Base-by-base conservation (phyloP, 257 asterid species). In the Solanum sejunctum region DNA sequence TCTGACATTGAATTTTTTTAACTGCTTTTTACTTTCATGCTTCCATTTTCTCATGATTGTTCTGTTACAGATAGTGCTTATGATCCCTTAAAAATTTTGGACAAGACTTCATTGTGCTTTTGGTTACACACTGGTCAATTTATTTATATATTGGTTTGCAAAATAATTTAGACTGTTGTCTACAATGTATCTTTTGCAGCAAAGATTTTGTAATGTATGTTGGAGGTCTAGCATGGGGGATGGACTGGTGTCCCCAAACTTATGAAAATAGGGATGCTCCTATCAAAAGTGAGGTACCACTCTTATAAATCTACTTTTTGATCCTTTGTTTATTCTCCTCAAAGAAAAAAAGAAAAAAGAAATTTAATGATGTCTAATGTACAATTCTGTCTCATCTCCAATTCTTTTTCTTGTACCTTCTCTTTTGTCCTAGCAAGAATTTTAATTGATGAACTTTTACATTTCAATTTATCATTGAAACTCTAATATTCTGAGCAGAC, bases 171-270 rank as follows among this genome's bases (percentile, higher is more conserved):
- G 60, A 73, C 81, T 86, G 63, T 21, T 28, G 49, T 52, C 64
- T 28, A 47, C 10, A 45, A 51, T 36, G 84, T 64, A 41, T 78
- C 63, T 86, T 85, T 90, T 92, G 89, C 97, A 97, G 98, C 91
- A 88, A 92, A 84, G 98, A 95, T 89, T 88, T 90, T 86, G 89
- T 95, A 75, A 88, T 97, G 94, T 64, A 94, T 87, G 98, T 88
- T 86, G 99, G 99, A 81, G 99, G 99, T 88, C 71, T 91, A 26
- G 94, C 93, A 51, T 97, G 98, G 97, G 98, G 97, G 17, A 81
- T 97, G 87, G 99, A 95, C 86, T 97, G 99, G 99, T 95, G 99
- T 87, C 98, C 98, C 75, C 87, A 89, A 91, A 90, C 86, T 83
- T 85, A 91, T 84, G 85, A 82, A 39, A 77, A 84, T 89, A 84